Conservation (phyloP, 805 yeast species). For the Suhomyces sp. region DNA sequence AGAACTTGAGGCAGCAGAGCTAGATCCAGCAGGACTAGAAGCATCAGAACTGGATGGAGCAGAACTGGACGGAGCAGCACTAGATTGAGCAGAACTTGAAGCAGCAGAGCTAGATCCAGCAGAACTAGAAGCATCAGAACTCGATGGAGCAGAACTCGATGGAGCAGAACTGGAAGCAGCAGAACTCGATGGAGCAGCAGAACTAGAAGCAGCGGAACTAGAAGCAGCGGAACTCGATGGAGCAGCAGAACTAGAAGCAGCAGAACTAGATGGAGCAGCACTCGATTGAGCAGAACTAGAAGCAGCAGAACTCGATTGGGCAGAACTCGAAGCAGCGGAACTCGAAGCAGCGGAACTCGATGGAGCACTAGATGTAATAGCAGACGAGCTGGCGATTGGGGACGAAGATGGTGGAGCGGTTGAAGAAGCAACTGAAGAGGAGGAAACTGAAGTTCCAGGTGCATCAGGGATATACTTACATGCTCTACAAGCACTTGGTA, state of each 20-base stretch:
- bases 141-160: neutral
- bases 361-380: neutral
- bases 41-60: constrained; percentile 1
- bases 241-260: neutral
- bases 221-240: constrained; percentile 3
- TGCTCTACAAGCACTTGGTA: constrained; percentile 2
- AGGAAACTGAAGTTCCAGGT: constrained; percentile 3
- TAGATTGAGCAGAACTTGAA: neutral
- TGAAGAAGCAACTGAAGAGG: neutral
- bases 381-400: neutral
- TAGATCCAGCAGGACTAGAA: constrained; percentile 9
- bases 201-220: neutral
- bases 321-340: neutral
- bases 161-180: constrained; percentile 8
- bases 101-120: constrained; percentile 8
- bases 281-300: neutral
- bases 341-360: neutral
- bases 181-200: constrained; percentile 9
- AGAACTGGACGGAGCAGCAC: constrained; percentile 12
- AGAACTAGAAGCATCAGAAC: constrained; percentile 2
- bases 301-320: neutral
- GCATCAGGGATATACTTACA: neutral
- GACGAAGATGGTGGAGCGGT: neutral
- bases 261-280: neutral
- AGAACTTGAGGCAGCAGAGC: neutral